phyloP scores from a whole-genome alignment of 1,139 yeast species.

The Casaregolazyma lundiana region DNA sequence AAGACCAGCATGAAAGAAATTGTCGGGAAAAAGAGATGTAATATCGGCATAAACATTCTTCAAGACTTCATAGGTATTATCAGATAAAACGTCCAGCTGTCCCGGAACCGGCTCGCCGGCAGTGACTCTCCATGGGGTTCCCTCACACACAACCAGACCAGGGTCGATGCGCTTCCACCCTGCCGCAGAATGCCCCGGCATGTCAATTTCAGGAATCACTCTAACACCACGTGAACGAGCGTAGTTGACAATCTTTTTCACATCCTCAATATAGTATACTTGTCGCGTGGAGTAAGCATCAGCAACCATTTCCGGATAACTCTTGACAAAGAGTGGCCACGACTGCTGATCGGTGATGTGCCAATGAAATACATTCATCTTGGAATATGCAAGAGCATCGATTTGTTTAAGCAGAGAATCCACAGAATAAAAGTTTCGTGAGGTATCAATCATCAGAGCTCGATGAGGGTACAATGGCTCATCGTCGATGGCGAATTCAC shows the following conservation, averaged over 20 bases:
- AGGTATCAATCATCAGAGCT: slow-evolving; percentile 38
- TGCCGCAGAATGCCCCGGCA: slow-evolving; percentile 45
- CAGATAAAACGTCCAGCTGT: slow-evolving; percentile 17
- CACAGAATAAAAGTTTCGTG: slow-evolving; percentile 38
- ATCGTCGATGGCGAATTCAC: slow-evolving; percentile 36
- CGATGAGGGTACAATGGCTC: slow-evolving; percentile 38
- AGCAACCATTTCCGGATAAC: slow-evolving; percentile 39
- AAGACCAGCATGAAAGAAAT: slow-evolving; percentile 43
- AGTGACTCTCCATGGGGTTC: slow-evolving; percentile 11
- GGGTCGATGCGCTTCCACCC: slow-evolving; percentile 41
- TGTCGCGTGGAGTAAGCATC: slow-evolving; percentile 25
- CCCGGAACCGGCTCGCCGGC: slow-evolving; percentile 11
- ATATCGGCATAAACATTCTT: slow-evolving; percentile 26
- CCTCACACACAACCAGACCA: slow-evolving; percentile 37
- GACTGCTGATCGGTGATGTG: slow-evolving; percentile 44
- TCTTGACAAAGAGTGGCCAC: slow-evolving; percentile 40
- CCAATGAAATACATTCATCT: slow-evolving; percentile 46
- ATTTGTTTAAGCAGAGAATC: slow-evolving; percentile 37
- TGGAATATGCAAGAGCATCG: slow-evolving; percentile 41
- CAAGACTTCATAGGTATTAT: slow-evolving; percentile 15
- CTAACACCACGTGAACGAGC: slow-evolving; percentile 42
- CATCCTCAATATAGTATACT: slow-evolving; percentile 39
- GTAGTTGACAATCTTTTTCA: slow-evolving; percentile 34
- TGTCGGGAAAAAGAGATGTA: slow-evolving; percentile 36
- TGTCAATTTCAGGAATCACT: slow-evolving; percentile 43